Conservation (phyloP, 78 protist species). For the Anaeramoeba flamelloides region DNA sequence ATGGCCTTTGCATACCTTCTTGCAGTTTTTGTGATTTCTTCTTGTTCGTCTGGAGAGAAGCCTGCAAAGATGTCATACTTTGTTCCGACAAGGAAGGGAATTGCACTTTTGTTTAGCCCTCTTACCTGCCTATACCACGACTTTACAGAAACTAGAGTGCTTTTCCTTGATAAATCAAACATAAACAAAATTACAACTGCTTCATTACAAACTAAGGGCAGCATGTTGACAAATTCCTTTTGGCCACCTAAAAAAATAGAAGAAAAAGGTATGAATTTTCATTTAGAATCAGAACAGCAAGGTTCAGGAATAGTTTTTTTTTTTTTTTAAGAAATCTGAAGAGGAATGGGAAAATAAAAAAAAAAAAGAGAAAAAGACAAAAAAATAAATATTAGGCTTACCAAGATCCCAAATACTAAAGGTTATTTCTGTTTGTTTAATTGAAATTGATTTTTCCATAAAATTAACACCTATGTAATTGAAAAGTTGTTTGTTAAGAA, state of each 20-base stretch:
- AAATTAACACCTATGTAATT: conserved; percentile 93
- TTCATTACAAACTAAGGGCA: conserved; percentile 85
- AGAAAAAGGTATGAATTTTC: too few species aligned
- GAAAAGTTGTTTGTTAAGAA: too few species aligned
- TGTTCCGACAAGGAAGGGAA: conserved; percentile 79
- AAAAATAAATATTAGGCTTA: too few species aligned
- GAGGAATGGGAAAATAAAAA: too few species aligned
- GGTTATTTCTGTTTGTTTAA: conserved; percentile 67
- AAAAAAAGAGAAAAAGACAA: too few species aligned
- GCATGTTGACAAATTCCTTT: conserved; percentile 79
- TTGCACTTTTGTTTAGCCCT: conserved; percentile 42
- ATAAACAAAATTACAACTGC: conserved; percentile 85
- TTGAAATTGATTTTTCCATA: conserved; percentile 74
- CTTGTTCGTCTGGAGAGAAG: conserved; percentile 57
- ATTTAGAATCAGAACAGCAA: too few species aligned
- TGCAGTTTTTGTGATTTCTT: conserved; percentile 54
- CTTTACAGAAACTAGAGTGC: conserved; percentile 59
- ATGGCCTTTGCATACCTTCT: conserved; percentile 75
- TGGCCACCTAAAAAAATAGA: too few species aligned
- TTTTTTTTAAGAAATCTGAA: too few species aligned
- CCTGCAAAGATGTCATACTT: conserved; percentile 66
- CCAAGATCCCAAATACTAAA: conserved; percentile 87
- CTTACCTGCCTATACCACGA: conserved; percentile 90
- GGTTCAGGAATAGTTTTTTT: too few species aligned
- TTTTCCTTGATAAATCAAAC: conserved; percentile 82